Percentiles rank a stretch among this genome's conserved stretches.
Evolutionary conservation across 208 protist species (phyloP).

Genomic region (Trypanosomatidae sp.): DNA sequence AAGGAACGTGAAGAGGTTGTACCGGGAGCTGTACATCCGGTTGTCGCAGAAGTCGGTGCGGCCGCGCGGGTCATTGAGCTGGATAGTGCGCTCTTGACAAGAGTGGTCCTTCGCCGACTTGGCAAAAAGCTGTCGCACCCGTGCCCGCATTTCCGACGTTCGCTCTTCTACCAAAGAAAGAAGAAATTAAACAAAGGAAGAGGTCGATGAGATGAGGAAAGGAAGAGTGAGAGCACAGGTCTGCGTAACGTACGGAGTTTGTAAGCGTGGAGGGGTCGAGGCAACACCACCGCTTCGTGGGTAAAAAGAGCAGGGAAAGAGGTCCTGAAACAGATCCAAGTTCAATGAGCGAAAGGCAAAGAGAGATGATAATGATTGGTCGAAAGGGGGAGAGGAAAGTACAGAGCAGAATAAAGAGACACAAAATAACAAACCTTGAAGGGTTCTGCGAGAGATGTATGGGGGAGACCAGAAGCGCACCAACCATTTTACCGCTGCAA

Average conservation of each 20-base stretch:
- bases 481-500: background rate
- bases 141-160: slow-evolving; percentile 14
- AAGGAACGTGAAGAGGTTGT: slow-evolving; percentile 94
- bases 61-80: slow-evolving; percentile 23
- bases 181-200: background rate
- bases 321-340: background rate
- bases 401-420: background rate
- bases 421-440: background rate
- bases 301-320: background rate
- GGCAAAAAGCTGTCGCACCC: slow-evolving; percentile 20
- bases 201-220: background rate
- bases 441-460: background rate
- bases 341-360: background rate
- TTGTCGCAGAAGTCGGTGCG: slow-evolving; percentile 64
- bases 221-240: background rate
- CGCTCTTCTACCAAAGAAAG: background rate
- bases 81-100: slow-evolving; percentile 40
- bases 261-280: background rate
- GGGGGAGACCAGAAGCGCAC: background rate
- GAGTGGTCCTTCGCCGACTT: slow-evolving; percentile 25
- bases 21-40: slow-evolving; percentile 92
- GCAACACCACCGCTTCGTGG: background rate
- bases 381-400: background rate
- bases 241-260: background rate
- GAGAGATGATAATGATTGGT: background rate